A percentile compares a stretch with the other conserved stretches of the same genome.
Conservation (phyloP, 139 green algal genomes). For the Chlamydomonas sphaeroides region DNA sequence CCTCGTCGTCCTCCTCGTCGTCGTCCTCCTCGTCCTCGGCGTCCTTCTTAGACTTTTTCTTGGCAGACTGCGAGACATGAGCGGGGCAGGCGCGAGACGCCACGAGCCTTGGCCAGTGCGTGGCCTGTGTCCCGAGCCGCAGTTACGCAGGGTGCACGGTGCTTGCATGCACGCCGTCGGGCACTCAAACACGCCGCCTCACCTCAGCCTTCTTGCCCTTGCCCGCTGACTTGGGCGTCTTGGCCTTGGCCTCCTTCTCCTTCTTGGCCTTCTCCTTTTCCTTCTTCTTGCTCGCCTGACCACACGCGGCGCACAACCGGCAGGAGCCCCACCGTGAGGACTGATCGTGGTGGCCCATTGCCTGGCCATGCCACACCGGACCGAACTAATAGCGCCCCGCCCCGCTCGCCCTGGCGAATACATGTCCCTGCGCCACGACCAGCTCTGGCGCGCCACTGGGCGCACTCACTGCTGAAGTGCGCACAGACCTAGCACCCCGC, state of each 20-base stretch:
- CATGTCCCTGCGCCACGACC: neutral
- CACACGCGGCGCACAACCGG: neutral
- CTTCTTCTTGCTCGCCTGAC: constrained; percentile 68
- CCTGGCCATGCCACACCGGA: neutral
- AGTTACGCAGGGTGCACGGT: neutral
- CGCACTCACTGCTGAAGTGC: neutral
- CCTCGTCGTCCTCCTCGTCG: constrained; percentile 8
- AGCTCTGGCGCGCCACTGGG: neutral
- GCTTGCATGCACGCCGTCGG: too few relatives aligned
- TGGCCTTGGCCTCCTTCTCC: constrained; percentile 54
- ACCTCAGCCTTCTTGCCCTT: constrained; percentile 15
- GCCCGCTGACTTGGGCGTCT: constrained; percentile 18
- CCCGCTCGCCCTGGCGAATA: too few relatives aligned
- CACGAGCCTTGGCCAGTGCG: too few relatives aligned
- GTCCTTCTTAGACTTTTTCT: constrained; percentile 24
- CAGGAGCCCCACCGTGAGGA: neutral
- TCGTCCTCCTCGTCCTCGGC: constrained; percentile 1
- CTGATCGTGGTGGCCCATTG: neutral
- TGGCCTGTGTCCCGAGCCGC: too few relatives aligned
- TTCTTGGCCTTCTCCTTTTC: constrained; percentile 63
- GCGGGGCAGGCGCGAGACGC: too few relatives aligned
- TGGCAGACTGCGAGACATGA: too few relatives aligned
- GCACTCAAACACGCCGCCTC: too few relatives aligned
- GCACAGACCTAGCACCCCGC: too few relatives aligned
- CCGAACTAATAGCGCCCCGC: neutral